Base-by-base conservation (phyloP, 202 grass and related monocot species). In the Miscanthus sacchariflorus region DNA sequence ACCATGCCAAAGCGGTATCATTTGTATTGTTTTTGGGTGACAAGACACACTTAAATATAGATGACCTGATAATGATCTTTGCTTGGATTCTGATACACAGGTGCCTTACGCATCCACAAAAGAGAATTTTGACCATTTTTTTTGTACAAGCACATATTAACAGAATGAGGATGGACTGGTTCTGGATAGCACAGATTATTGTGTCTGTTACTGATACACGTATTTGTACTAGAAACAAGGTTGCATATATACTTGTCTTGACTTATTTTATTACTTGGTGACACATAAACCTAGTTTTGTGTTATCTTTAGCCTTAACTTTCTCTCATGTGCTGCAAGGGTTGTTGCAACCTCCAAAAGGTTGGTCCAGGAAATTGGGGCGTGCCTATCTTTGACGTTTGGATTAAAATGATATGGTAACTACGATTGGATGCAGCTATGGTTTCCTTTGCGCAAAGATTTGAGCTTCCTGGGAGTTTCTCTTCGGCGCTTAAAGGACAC, bases 201-300 rank as follows among this genome's bases (percentile, higher is more conserved):
- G 78, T 76, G 23, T 36, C 7, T 15, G 12, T 24, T 64, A 79
- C 50, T 74, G 44, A 49, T 79, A 11, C 12, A 75, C 2, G 6
- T 7, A 77, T 77, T 88, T 81, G 27, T 64, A 48, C 58, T 24
- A 70, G 19, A 86, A 66, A 65, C 17, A 66, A 64, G 28, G 28
- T 35, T 68, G 6, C 43, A 33, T 38, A 42, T 54, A 68, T 21
- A 80, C 68, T 52, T 89, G 59, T 36, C 72, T 66, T 66, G 46
- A 19, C 52, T 8, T 61, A 61, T 66, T 76, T 36, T 6, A 39
- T 77, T n/a, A 50, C 65, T 5, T 73, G 3, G 12, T 27, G 30
- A 72, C 56, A 27, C 42, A 6, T 52, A 13, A 19, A 79, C 73
- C 73, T 56, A 58, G 27, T 64, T 48, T 74, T 58, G 44, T 61